Base-by-base conservation (phyloP, 1,284 basidiomycete species). In the Omphalotus olearius region DNA sequence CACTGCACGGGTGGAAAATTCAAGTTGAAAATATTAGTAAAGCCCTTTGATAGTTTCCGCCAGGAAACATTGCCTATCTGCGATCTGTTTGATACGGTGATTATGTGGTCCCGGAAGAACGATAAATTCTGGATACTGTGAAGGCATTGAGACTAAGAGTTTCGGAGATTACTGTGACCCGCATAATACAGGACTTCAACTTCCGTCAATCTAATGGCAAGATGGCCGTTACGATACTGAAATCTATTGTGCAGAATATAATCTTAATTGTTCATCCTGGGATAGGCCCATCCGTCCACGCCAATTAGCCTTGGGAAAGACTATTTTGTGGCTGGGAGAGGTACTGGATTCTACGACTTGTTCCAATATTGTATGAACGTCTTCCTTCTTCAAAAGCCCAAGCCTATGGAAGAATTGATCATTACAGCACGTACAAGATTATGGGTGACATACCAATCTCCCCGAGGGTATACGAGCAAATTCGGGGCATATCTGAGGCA, bases 401-500 rank as follows among this genome's bases (percentile, higher is more conserved):
- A 88, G 61, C 85, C 84, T 85, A 54, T 33, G 30, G 35, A 5
- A 23, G 40, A 2, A n/a, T 45, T 45, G 20, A 18, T 42, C 13
- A 14, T 4, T 13, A 23, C 26, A 14, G 49, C 45, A 11, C 33
- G 16, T 25, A 55, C 35, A 47, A 33, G 44, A 26, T 52, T 18
- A 36, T 26, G 46, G 46, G 23, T 6, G 16, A 42, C 77, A n/a
- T 68, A 84, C 88, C 90, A 91, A 65, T 92, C 88, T 14, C 90
- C 85, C 33, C 78, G 77, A 5, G 90, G 90, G 57, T 85, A 86
- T 3, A 89, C 69, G 23, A 93, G 67, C 1, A 89, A 63, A 64
- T 93, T 93, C 1, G 87, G 89, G 1, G 91, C 91, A 62, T 82
- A 85, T 62, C 88, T 91, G 38, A 16, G 20, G n/a, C 7, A 9